Evolutionary conservation across 2,329 filamentous ascomycete species (phyloP).

Genomic region (Sphaerulina musiva): DNA sequence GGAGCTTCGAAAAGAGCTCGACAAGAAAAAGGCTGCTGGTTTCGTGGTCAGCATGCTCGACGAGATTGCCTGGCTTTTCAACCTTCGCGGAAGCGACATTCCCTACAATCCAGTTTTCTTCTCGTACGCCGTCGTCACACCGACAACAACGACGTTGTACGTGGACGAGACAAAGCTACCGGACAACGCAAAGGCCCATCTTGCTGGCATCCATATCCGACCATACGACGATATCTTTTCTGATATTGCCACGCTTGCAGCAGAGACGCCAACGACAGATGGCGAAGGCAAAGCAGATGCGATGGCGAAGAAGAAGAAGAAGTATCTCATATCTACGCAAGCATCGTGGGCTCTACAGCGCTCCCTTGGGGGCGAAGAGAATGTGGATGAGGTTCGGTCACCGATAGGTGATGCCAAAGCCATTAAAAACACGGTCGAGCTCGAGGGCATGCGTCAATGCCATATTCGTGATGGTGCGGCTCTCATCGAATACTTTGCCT

Average conservation of each 20-base stretch:
- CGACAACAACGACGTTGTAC: constrained; percentile 69
- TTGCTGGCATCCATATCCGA: constrained; percentile 66
- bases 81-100: constrained; percentile 88
- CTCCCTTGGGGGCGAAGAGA: constrained; percentile 75
- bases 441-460: constrained; percentile 88
- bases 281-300: constrained; percentile 23
- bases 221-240: constrained; percentile 77
- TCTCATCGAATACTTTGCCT: constrained; percentile 86
- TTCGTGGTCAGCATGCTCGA: constrained; percentile 93
- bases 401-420: constrained; percentile 88
- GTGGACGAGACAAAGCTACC: constrained; percentile 73
- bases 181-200: constrained; percentile 60
- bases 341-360: constrained; percentile 89
- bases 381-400: constrained; percentile 79
- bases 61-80: constrained; percentile 98
- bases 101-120: constrained; percentile 98
- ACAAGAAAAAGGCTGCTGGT: constrained; percentile 79
- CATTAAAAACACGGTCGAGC: constrained; percentile 82
- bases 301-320: constrained; percentile 53
- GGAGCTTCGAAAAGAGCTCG: constrained; percentile 82
- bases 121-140: constrained; percentile 85
- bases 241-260: constrained; percentile 62
- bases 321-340: constrained; percentile 80
- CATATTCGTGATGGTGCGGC: constrained; percentile 91
- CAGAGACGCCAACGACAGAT: constrained; percentile 30